Conservation (phyloP, 805 yeast species). For the Starmerella geochares region DNA sequence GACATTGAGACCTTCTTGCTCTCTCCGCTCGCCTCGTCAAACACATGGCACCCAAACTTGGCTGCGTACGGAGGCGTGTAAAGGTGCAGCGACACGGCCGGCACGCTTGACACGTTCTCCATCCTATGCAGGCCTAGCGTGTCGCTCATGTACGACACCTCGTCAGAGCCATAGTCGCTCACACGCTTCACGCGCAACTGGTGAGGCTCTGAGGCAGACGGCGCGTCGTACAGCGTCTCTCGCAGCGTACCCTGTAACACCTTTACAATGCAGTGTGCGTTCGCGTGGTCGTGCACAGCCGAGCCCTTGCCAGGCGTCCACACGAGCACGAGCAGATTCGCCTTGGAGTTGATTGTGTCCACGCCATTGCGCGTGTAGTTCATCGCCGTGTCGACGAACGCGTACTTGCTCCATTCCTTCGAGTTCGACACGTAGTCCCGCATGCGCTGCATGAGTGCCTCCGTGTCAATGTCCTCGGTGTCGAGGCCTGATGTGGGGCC, state of each 20-base stretch:
- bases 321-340: conserved; percentile 54
- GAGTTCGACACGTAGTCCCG: conserved; percentile 40
- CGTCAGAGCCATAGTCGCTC: conserved; percentile 29
- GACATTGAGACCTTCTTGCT: conserved; percentile 49
- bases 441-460: conserved; percentile 39
- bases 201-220: conserved; percentile 29
- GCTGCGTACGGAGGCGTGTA: conserved; percentile 72
- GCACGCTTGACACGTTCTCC: conserved; percentile 39
- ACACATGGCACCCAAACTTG: conserved; percentile 37
- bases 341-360: conserved; percentile 58
- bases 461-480: conserved; percentile 43
- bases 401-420: conserved; percentile 50
- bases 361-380: conserved; percentile 65
- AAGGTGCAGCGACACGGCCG: conserved; percentile 56
- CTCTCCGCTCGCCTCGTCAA: conserved; percentile 41
- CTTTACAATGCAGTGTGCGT: conserved; percentile 69
- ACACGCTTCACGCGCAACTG: conserved; percentile 26
- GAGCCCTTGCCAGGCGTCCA: conserved; percentile 62
- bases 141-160: conserved; percentile 58
- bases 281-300: conserved; percentile 63
- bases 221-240: conserved; percentile 49
- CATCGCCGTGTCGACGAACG: conserved; percentile 42
- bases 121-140: conserved; percentile 57
- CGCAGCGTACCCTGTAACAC: conserved; percentile 48
- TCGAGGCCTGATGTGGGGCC: conserved; percentile 34